phyloP scores from a whole-genome alignment of 2,329 filamentous ascomycete genomes.

The Cordyceps sp. region DNA sequence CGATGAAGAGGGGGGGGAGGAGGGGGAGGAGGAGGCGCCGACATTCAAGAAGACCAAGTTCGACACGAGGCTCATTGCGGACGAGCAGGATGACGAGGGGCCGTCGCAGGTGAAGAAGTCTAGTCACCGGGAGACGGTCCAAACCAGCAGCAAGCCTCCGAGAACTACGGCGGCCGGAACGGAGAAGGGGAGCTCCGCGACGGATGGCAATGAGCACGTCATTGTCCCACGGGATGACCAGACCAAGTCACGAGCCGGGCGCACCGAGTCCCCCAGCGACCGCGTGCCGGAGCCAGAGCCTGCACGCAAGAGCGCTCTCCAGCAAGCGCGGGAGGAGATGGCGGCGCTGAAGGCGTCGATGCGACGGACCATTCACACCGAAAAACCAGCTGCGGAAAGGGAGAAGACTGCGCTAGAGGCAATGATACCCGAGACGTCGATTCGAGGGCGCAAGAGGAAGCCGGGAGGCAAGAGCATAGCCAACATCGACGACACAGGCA shows the following conservation, averaged over 20 bases:
- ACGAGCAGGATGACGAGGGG: conserved; percentile 20
- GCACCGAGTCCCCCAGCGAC: conserved; percentile 4
- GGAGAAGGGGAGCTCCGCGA: too few relatives aligned
- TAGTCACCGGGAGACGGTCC: background rate
- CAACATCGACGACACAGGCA: conserved; percentile 41
- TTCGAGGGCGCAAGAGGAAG: conserved; percentile 52
- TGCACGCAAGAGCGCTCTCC: conserved; percentile 35
- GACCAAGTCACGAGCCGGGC: too few relatives aligned
- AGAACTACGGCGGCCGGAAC: conserved; percentile 15
- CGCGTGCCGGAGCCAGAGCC: conserved; percentile 11
- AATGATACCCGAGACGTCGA: conserved; percentile 58
- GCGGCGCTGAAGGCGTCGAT: conserved; percentile 68
- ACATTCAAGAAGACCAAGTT: conserved; percentile 63
- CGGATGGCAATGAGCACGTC: too few relatives aligned
- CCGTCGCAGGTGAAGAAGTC: conserved; percentile 10
- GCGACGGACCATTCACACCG: conserved; percentile 43
- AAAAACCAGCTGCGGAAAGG: conserved; percentile 32
- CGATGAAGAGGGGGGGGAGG: conserved; percentile 45
- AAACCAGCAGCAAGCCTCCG: background rate
- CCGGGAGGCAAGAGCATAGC: conserved; percentile 35
- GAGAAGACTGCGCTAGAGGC: conserved; percentile 53
- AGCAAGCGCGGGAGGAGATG: conserved; percentile 64
- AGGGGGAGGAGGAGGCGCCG: conserved; percentile 35
- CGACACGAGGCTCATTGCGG: conserved; percentile 54
- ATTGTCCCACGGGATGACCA: too few relatives aligned